Evolutionary conservation across 1,284 basidiomycete genomes (phyloP).

Genomic region (Apiotrichum gamsii): DNA sequence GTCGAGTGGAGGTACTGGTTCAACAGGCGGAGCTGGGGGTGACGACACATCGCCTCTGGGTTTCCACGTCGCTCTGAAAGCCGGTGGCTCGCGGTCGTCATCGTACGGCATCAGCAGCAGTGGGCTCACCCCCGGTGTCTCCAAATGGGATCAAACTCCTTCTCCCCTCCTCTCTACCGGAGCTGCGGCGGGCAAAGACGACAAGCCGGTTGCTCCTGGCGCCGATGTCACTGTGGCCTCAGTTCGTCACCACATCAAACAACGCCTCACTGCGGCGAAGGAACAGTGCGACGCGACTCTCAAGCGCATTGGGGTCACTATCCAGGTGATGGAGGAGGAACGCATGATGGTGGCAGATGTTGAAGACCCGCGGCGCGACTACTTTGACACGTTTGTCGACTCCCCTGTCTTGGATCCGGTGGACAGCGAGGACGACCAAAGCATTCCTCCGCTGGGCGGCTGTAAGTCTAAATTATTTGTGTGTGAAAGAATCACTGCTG

Average conservation of each 20-base stretch:
- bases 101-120: slow-evolving; percentile 25
- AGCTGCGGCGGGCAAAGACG: slow-evolving; percentile 2
- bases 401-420: slow-evolving; percentile 34
- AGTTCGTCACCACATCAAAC: slow-evolving; percentile 85
- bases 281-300: slow-evolving; percentile 93
- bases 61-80: too few relatives aligned
- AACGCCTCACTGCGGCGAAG: slow-evolving; percentile 88
- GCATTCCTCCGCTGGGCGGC: slow-evolving; percentile 11
- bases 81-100: slow-evolving; percentile 22
- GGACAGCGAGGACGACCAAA: slow-evolving; percentile 35
- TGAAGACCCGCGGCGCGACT: slow-evolving; percentile 31
- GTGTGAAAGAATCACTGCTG: not conserved
- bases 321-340: slow-evolving; percentile 90
- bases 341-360: slow-evolving; percentile 45
- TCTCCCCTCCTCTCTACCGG: slow-evolving; percentile 26
- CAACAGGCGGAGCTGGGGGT: too few relatives aligned
- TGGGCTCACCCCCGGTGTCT: slow-evolving; percentile 32
- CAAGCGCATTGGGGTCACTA: slow-evolving; percentile 80
- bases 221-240: slow-evolving; percentile 54
- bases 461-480: slow-evolving; percentile 7
- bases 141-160: slow-evolving; percentile 43
- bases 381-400: slow-evolving; percentile 43
- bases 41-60: too few relatives aligned
- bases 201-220: slow-evolving; percentile 31
- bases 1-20: not conserved